Percentiles rank a stretch among this genome's conserved stretches.
These are phyloP conservation scores for Crithidia acanthocephali DNA, from an alignment of 208 protist genomes.

Conservation along the genomic window DNA sequence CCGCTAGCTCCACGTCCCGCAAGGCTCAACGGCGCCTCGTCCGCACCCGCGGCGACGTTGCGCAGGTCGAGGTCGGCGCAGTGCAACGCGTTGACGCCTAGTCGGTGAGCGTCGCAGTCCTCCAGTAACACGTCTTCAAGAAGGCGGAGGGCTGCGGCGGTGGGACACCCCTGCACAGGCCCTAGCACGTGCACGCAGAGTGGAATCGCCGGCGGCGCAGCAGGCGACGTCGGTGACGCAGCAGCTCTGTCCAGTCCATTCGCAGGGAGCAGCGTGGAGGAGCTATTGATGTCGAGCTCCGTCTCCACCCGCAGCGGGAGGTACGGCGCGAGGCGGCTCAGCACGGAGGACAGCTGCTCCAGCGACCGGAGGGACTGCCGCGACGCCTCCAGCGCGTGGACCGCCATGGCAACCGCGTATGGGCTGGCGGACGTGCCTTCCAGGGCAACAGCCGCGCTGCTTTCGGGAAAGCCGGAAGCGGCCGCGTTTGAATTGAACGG, in stretches of 20 bases:
- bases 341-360: conserved; percentile 37
- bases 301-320: conserved; percentile 58
- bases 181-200: conserved; percentile 51
- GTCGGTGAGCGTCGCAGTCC: conserved; percentile 44
- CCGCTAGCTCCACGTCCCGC: neutral
- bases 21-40: neutral
- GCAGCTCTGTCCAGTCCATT: neutral
- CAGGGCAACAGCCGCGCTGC: neutral
- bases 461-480: neutral
- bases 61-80: conserved; percentile 49
- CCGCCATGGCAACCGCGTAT: conserved; percentile 17
- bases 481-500: neutral
- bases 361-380: conserved; percentile 42
- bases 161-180: conserved; percentile 39
- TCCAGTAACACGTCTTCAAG: conserved; percentile 78
- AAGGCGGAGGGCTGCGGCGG: conserved; percentile 45
- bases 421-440: neutral
- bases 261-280: conserved; percentile 3
- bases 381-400: conserved; percentile 36
- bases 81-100: conserved; percentile 50
- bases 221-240: neutral
- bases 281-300: conserved; percentile 35
- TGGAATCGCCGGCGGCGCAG: neutral
- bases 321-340: conserved; percentile 41
- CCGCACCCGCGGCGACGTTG: neutral